Evolutionary conservation across 306 rosid genomes (phyloP).

Genomic region (Pterocarpus santalinus): DNA sequence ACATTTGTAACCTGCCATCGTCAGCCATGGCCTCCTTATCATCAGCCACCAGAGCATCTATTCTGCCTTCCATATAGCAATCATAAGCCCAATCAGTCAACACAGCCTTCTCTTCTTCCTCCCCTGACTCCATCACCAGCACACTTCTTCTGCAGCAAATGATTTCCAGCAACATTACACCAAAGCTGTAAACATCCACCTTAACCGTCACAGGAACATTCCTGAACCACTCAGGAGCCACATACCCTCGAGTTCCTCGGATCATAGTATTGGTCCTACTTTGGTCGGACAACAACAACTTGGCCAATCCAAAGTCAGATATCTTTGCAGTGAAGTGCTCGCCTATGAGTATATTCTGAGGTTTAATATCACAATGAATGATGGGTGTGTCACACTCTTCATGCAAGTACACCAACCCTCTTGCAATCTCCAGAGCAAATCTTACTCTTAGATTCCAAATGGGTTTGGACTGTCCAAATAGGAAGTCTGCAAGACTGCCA

Average conservation of each 20-base stretch:
- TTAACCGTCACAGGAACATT: conserved; percentile 54
- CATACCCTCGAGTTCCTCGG: conserved; percentile 61
- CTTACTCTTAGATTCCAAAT: conserved; percentile 49
- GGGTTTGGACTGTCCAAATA: conserved; percentile 51
- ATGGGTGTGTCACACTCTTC: conserved; percentile 59
- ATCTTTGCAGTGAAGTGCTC: conserved; percentile 47
- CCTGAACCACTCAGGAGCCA: conserved; percentile 66
- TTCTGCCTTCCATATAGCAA: conserved; percentile 48
- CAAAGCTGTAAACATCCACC: conserved; percentile 62
- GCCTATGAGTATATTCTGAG: conserved; percentile 56
- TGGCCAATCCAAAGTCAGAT: conserved; percentile 58
- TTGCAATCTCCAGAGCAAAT: conserved; percentile 56
- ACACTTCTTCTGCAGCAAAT: conserved; percentile 56
- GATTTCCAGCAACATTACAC: conserved; percentile 54
- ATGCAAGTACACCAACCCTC: conserved; percentile 56
- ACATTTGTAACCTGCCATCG: conserved; percentile 36
- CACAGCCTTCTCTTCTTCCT: conserved; percentile 54
- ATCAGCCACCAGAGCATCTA: conserved; percentile 45
- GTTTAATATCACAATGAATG: conserved; percentile 63
- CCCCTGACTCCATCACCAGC: conserved; percentile 22
- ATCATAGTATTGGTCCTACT: conserved; percentile 52
- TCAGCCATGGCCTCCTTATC: conserved; percentile 56
- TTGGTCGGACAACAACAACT: conserved; percentile 50
- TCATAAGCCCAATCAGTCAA: conserved; percentile 57
- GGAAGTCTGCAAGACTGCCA: conserved; percentile 46